Evolutionary conservation across 2,329 filamentous ascomycete species (phyloP), one percentile per base, ranked within the genome.

Genomic region (Penicillium sp.): DNA sequence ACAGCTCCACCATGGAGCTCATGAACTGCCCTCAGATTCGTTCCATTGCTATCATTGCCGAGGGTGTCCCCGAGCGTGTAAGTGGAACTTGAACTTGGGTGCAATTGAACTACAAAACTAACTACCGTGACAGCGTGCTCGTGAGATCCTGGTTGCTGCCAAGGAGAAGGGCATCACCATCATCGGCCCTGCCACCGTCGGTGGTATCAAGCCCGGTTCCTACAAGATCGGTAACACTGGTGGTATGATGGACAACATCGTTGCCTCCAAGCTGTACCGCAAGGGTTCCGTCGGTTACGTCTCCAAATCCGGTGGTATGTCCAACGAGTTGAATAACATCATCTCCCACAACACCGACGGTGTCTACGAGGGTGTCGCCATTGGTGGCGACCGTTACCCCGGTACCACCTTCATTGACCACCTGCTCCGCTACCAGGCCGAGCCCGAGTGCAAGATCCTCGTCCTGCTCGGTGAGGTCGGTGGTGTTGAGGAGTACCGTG

Each of bases 201-300:
- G 95, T 87, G 95, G 95, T 75, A 98, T 99, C 84, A 99, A 98
- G 88, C 95, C 95, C 64, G 95, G 95, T 79, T 91, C 91, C 79
- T 99, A 94, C 90, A 99, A 98, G 88, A 99, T 99, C 68, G 95
- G 95, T 79, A 99, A 99, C 87, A 99, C 95, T 73, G 95, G 95
- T 87, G 95, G 95, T 81, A 99, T 99, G 95, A 99, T 99, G 95
- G 95, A 99, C 87, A 99, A 99, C 88, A 99, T 99, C 74, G 95
- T 99, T 67, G 92, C 95, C 71, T 98, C 95, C 79, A 99, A 99
- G 89, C 91, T 99, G 63, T 99, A 99, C 89, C 94, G 95, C 82
- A 95, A 95, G 83, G 95, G 95, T 73, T 98, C 95, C 71, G 93
- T 99, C 69, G 95, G 92, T 73, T 99, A 99, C 81, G 95, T 99